phyloP scores from a whole-genome alignment of 1,284 basidiomycete genomes.

The Sparassis latifolia region DNA sequence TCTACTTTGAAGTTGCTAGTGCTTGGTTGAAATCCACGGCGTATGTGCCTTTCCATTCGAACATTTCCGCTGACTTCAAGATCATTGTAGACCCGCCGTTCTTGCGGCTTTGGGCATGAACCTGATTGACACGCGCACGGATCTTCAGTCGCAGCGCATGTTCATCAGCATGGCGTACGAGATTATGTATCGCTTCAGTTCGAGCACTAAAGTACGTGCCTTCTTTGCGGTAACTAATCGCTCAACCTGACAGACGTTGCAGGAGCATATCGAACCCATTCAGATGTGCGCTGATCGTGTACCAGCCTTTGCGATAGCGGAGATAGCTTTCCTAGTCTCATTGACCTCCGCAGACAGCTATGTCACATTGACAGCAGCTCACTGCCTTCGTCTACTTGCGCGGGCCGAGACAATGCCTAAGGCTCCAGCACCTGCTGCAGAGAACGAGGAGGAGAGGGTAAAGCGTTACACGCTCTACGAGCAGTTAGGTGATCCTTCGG shows the following conservation, averaged over 20 bases:
- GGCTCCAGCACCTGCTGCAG: conserved; percentile 40
- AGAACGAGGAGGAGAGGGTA: conserved; percentile 54
- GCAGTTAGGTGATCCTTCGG: conserved; percentile 67
- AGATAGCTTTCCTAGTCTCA: conserved; percentile 66
- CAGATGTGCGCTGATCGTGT: conserved; percentile 46
- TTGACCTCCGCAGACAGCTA: conserved; percentile 61
- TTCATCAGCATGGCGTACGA: conserved; percentile 60
- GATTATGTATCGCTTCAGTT: conserved; percentile 49
- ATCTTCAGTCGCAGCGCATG: conserved; percentile 55
- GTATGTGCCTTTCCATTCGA: conserved; percentile 25
- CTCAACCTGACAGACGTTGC: conserved; percentile 10
- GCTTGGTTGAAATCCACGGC: conserved; percentile 28
- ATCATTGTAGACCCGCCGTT: conserved; percentile 41
- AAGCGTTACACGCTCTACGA: conserved; percentile 71
- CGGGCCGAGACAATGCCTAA: conserved; percentile 55
- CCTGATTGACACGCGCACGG: conserved; percentile 49
- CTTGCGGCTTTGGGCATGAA: conserved; percentile 52
- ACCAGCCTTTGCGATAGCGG: conserved; percentile 57
- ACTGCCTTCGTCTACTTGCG: conserved; percentile 59
- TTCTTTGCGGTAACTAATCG: not conserved
- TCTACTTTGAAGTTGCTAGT: conserved; percentile 18
- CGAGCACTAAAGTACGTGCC: conserved; percentile 39
- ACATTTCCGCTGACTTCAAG: not conserved
- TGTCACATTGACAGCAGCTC: conserved; percentile 62
- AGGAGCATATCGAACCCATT: conserved; percentile 37